Evolutionary conservation across 495 filamentous ascomycete genomes (phyloP).

Genomic region (Sphaerosporella brunnea): DNA sequence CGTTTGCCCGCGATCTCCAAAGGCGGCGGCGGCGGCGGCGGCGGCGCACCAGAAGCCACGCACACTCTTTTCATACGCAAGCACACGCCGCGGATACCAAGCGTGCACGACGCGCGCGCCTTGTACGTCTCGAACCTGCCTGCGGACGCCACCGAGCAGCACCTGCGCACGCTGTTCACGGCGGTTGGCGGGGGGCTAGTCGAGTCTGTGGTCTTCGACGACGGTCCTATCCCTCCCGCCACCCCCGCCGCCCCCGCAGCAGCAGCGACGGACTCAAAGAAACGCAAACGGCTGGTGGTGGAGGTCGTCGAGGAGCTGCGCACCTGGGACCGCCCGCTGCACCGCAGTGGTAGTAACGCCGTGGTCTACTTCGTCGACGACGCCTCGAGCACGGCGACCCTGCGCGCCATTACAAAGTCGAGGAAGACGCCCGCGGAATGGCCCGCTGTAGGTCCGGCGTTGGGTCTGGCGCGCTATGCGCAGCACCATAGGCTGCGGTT

Average conservation of each 20-base stretch:
- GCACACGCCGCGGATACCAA: slow-evolving; percentile 58
- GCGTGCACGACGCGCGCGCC: slow-evolving; percentile 50
- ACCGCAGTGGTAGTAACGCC: slow-evolving; percentile 54
- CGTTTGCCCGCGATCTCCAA: not conserved
- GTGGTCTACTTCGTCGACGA: slow-evolving; percentile 70
- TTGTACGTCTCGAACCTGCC: slow-evolving; percentile 81
- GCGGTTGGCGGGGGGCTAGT: slow-evolving; percentile 58
- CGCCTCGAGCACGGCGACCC: slow-evolving; percentile 47
- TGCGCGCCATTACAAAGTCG: slow-evolving; percentile 52
- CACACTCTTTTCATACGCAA: slow-evolving; percentile 79
- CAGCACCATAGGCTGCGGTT: slow-evolving; percentile 49
- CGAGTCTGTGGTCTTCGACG: slow-evolving; percentile 56
- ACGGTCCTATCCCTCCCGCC: not conserved
- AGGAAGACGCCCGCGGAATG: slow-evolving; percentile 29
- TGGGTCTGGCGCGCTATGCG: slow-evolving; percentile 35
- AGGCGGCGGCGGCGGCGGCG: too few species aligned
- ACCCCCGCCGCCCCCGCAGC: not conserved
- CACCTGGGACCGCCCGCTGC: slow-evolving; percentile 59
- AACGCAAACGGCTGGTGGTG: not conserved
- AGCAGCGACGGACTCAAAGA: not conserved
- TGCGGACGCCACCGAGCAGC: slow-evolving; percentile 58
- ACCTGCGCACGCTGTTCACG: slow-evolving; percentile 57
- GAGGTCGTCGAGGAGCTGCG: slow-evolving; percentile 37
- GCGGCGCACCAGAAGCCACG: not conserved
- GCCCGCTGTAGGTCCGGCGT: slow-evolving; percentile 4